Conservation (phyloP, 2,329 filamentous ascomycete species). For the Alternaria solani region DNA sequence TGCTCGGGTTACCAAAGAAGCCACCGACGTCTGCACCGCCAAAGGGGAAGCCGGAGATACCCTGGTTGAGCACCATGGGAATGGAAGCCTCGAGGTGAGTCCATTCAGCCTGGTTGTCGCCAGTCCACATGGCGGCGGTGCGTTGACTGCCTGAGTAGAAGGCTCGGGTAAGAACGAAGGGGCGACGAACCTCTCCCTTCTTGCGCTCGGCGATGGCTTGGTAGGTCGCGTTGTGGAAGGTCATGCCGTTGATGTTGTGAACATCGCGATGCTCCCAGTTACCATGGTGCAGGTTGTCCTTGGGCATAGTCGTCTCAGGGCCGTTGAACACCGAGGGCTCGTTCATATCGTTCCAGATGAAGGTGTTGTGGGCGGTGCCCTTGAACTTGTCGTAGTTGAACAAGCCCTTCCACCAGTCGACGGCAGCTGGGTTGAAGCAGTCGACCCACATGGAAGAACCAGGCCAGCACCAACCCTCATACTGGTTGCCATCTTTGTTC, state of each 20-base stretch:
- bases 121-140: constrained; percentile 96
- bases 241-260: constrained; percentile 95
- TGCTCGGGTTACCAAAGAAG: constrained; percentile 96
- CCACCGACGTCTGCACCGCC: constrained; percentile 95
- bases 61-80: constrained; percentile 92
- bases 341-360: constrained; percentile 99
- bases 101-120: constrained; percentile 96
- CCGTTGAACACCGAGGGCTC: constrained; percentile 99
- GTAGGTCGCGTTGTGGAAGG: constrained; percentile 93
- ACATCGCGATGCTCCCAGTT: constrained; percentile 97
- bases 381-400: constrained; percentile 91
- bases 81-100: constrained; percentile 86
- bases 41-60: constrained; percentile 92
- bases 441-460: constrained; percentile 97
- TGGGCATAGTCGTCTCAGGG: constrained; percentile 97
- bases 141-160: constrained; percentile 94
- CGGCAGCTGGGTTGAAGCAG: constrained; percentile 90
- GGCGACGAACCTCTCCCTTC: constrained; percentile 82
- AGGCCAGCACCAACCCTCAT: constrained; percentile 99
- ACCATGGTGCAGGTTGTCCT: constrained; percentile 91
- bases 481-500: constrained; percentile 88
- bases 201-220: constrained; percentile 84
- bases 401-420: constrained; percentile 88
- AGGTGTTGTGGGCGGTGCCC: constrained; percentile 84
- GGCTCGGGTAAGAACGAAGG: constrained; percentile 90